phyloP scores from a whole-genome alignment of 73 alveolate genomes.

The Blepharisma japonicum region DNA sequence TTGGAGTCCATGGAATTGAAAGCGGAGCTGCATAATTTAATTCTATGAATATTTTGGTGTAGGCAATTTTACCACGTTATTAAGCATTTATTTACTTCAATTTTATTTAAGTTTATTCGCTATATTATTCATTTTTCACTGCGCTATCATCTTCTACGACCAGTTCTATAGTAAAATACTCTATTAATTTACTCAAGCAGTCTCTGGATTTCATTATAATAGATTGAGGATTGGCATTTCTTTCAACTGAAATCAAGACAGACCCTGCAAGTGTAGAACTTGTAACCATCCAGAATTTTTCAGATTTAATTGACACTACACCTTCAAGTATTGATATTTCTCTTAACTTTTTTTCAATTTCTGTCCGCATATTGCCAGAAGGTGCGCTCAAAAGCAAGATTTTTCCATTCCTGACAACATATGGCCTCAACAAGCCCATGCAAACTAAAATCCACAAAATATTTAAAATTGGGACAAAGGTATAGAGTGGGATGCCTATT shows the following conservation, averaged over 20 bases:
- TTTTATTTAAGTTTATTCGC: no score
- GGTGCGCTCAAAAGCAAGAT: constrained; percentile 23
- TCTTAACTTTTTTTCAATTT: neutral
- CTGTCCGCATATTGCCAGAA: neutral
- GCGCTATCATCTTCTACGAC: no score
- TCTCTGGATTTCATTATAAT: no score
- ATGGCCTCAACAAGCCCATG: neutral
- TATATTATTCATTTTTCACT: no score
- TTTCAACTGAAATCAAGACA: neutral
- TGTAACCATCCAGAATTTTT: constrained; percentile 18
- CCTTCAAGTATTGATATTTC: constrained; percentile 28
- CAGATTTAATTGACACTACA: neutral
- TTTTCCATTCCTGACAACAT: neutral
- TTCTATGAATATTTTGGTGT: no score
- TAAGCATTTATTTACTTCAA: no score
- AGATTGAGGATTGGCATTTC: neutral
- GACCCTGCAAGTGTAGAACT: neutral
- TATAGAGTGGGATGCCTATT: neutral
- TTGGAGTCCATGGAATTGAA: neutral
- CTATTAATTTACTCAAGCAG: no score
- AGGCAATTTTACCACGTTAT: no score
- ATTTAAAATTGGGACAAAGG: neutral
- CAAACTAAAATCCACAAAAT: constrained; percentile 11
- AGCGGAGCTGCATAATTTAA: no score
- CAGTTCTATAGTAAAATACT: no score